Base-by-base conservation (phyloP, 1,139 yeast species). In the Chernovozyma aurita region DNA sequence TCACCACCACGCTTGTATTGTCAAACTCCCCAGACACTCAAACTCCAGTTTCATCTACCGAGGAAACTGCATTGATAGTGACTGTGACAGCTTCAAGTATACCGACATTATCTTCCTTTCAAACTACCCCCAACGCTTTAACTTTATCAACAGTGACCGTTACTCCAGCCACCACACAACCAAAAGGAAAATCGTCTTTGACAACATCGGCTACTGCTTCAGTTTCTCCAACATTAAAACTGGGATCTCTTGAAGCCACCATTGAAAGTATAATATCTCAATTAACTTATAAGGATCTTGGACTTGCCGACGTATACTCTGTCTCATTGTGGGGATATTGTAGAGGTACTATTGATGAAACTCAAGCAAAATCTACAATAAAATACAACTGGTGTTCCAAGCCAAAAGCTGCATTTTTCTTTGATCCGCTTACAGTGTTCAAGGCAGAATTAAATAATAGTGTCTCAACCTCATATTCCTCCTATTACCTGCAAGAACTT, bases 281-380 rank as follows among this genome's bases (percentile, higher is more conserved):
- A 7, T 26, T 55, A 13, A 40, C 48, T 5, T 58, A 58, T 32
- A 32, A 43, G 14, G 56, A 55, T 28, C 50, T 77, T 31, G 85
- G 86, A 1, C 58, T 83, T 24, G 63, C 84, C 5, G 78, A 77
- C 34, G 75, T 78, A 20, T 83, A 82, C 53, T 69, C 80, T 13
- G 62, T 82, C 29, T 78, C 87, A 32, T 68, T 73, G 53, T 83
- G 88, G 78, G 90, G 88, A 24, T 84, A 81, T 60, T 85, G 95
- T 57, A 64, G 71, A 47, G 92, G 90, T 18, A 32, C 28, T 15
- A 20, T 31, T 4, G 21, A 39, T 11, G 49, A 47, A 3, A 20
- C 21, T 8, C 29, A 37, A 12, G 63, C 64, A 43, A 61, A 65
- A 40, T 52, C 63, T 17, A 53, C 66, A 40, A 59, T 71, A 33